These are phyloP conservation scores for Edaphochlamys debaryana DNA, from an alignment of 139 green algal species.

Conservation along the genomic window DNA sequence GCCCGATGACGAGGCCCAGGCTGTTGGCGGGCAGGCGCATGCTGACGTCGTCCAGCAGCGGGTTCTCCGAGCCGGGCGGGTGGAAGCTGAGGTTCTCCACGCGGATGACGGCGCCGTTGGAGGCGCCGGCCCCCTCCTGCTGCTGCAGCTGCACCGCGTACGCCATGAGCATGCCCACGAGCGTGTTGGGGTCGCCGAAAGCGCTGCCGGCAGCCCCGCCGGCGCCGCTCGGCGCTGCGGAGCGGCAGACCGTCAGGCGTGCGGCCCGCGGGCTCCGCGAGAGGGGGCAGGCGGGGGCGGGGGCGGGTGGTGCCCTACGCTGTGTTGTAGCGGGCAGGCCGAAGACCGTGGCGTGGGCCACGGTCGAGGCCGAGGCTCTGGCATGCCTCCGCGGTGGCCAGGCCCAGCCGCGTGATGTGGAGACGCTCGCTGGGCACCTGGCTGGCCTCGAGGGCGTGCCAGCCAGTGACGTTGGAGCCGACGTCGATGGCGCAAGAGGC, in stretches of 20 bases:
- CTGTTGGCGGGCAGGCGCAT: constrained; percentile 75
- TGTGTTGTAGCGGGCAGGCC: too few species aligned
- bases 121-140: background rate
- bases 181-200: constrained; percentile 33
- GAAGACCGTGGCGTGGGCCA: too few species aligned
- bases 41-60: constrained; percentile 75
- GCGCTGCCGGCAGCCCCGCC: background rate
- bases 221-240: background rate
- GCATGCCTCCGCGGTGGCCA: too few species aligned
- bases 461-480: too few species aligned
- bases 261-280: too few species aligned
- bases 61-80: constrained; percentile 64
- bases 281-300: too few species aligned
- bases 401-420: too few species aligned
- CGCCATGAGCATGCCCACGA: constrained; percentile 25
- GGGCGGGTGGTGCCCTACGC: too few species aligned
- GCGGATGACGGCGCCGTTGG: constrained; percentile 19
- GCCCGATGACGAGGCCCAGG: constrained; percentile 86
- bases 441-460: too few species aligned
- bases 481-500: too few species aligned
- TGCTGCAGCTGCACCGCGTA: constrained; percentile 36
- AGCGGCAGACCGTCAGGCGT: background rate
- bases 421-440: too few species aligned
- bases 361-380: too few species aligned
- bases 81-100: constrained; percentile 58